Base-by-base conservation (phyloP, 352 stramenopile genomes). In the Phytophthora cryptogea region DNA sequence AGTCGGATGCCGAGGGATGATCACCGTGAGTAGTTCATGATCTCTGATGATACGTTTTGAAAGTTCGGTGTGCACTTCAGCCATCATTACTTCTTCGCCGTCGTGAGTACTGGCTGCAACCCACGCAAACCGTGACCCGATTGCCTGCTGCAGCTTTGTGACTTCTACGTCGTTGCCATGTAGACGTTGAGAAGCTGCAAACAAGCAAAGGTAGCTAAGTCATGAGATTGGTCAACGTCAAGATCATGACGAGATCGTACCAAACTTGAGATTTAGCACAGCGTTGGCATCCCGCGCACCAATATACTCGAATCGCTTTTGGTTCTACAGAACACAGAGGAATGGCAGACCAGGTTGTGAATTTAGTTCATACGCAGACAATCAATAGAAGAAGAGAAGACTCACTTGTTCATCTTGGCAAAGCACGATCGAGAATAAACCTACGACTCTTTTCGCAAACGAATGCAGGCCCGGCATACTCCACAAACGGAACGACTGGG, bases 231-330 rank as follows among this genome's bases (percentile, higher is more conserved):
- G 31, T 36, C 13, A 41, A 32, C 43, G 39, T 23, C 23, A 9
- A 27, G 7, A 45, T 26, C 13, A 37, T 35, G 13, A 28, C 14
- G 31, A 46, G 53, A 44, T 58, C 63, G 16, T 66, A 93, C 82
- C 72, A 50, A 93, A 86, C 46, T 93, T 93, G n/a, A 93, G 66
- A 42, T 93, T 90, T 14, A 64, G 63, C 10, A 74, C 56, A 13
- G 66, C 48, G 8, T 71, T 55, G 3, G 76, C 45, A 16, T 59
- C 27, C 39, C 23, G 28, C 13, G 64, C 78, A 7, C 84, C 84
- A 28, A 91, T 62, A n/a, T 33, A 20, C 8, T 66, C 30, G 49
- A 88, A 91, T 8, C 76, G 75, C 31, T 67, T 39, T 35, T 47
- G 45, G 26, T 90, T 83, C 80, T 92, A 50, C 8, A 11, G 2